Base-by-base conservation (phyloP, 345 rosid species). In the Arabis alpina region DNA sequence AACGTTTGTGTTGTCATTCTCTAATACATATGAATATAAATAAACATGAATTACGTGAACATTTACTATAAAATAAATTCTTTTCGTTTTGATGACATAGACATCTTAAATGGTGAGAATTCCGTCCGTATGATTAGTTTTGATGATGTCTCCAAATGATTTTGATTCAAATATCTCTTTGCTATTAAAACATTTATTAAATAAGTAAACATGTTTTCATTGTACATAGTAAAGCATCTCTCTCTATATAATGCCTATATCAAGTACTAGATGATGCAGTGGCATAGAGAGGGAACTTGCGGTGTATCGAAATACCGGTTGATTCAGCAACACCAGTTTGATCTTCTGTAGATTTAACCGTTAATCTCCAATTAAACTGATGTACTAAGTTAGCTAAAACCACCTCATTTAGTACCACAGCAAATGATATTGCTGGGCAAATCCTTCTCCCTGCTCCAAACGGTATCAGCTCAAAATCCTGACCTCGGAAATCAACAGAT, bases 371-470 rank as follows among this genome's bases (percentile, higher is more conserved):
- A 14, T 77, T 61, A 12, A 74, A 80, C 44, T 10, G 42, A 25
- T 61, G 52, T 25, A 74, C 28, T 0, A 77, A 39, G 42, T 60
- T 77, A 10, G 81, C 81, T n/a, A 77, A 43, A 10, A 15, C 62
- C 4, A 36, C 5, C 68, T 80, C 83, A 24, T 28, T 43, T 30
- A 61, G 50, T 3, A 37, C 53, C 53, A 70, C 27, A 3, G 74
- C 71, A 15, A 77, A 74, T 1, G 48, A 14, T 53, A 70, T 69
- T 2, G 51, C 83, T 0, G 81, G 77, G 14, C 79, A 77, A 0
- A 54, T 66, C 59, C 81, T 70, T 32, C 79, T 70, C 5, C 83
- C 81, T 4, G 74, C 60, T 3, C 79, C 69, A 57, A 77, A 74
- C 2, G 79, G 79, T 5, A 80, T 55, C 34, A 80, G 12, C 36